These are phyloP conservation scores for Trichoderma citrinoviride DNA, from an alignment of 2,329 filamentous ascomycete species.

Conservation along the genomic window DNA sequence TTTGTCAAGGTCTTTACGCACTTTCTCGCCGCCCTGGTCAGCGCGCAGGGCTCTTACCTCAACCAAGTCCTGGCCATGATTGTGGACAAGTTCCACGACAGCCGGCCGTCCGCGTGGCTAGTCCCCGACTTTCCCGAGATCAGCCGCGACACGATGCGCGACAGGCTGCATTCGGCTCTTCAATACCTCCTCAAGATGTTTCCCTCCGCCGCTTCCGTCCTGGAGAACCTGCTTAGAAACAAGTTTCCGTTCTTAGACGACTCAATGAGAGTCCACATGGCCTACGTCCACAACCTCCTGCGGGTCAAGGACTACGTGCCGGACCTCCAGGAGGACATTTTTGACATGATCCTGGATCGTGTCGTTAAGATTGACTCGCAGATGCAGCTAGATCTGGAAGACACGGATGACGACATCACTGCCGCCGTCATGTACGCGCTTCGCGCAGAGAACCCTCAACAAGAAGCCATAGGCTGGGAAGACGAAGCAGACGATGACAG, in stretches of 20 bases:
- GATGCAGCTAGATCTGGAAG: slow-evolving; percentile 89
- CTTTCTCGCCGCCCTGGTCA: slow-evolving; percentile 70
- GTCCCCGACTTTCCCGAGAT: slow-evolving; percentile 58
- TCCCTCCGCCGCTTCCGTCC: slow-evolving; percentile 69
- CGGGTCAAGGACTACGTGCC: slow-evolving; percentile 74
- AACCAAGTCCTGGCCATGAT: slow-evolving; percentile 74
- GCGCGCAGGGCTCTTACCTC: slow-evolving; percentile 78
- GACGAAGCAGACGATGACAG: slow-evolving; percentile 58
- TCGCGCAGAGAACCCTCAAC: slow-evolving; percentile 29
- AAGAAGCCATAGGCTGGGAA: slow-evolving; percentile 38
- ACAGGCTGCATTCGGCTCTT: slow-evolving; percentile 72
- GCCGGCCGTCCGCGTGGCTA: slow-evolving; percentile 45
- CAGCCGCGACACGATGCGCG: slow-evolving; percentile 62
- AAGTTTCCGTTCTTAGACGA: slow-evolving; percentile 78
- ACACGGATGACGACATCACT: slow-evolving; percentile 84
- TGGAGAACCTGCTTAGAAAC: slow-evolving; percentile 63
- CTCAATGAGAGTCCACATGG: slow-evolving; percentile 72
- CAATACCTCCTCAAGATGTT: slow-evolving; percentile 76
- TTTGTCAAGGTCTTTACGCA: slow-evolving; percentile 67
- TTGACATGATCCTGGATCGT: slow-evolving; percentile 79
- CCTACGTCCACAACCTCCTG: slow-evolving; percentile 85
- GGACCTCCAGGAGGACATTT: slow-evolving; percentile 73
- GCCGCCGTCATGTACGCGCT: slow-evolving; percentile 63
- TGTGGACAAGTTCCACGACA: slow-evolving; percentile 69
- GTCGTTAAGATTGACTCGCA: slow-evolving; percentile 94